phyloP scores from a whole-genome alignment of 148 eudicot genomes.

The Bassia scoparia region DNA sequence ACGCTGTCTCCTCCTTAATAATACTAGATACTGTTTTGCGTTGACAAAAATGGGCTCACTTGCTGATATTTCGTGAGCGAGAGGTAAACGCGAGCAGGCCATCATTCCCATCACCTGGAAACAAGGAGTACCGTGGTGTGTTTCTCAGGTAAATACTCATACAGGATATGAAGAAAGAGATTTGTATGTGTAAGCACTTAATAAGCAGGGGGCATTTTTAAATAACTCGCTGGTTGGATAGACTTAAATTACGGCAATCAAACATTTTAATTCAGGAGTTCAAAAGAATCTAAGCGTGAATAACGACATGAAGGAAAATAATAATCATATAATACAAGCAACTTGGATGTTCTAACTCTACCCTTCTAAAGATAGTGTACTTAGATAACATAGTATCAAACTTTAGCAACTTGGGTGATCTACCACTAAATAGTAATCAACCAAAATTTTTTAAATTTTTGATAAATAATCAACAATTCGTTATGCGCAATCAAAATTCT shows the following conservation, averaged over 20 bases:
- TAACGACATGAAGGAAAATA: conserved; percentile 19
- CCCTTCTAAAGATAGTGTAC: conserved; percentile 28
- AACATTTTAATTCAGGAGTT: conserved; percentile 6
- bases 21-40: conserved; percentile 74
- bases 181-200: conserved; percentile 24
- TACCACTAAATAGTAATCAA: conserved; percentile 13
- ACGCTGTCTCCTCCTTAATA: conserved; percentile 60
- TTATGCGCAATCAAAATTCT: conserved; percentile 2
- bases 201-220: conserved; percentile 15
- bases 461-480: background rate
- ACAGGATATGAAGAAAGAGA: conserved; percentile 24
- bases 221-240: conserved; percentile 20
- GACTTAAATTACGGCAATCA: conserved; percentile 15
- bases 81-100: conserved; percentile 55
- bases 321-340: conserved; percentile 15
- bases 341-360: conserved; percentile 10
- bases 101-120: conserved; percentile 44
- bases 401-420: conserved; percentile 16
- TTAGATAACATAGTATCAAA: conserved; percentile 22
- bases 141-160: conserved; percentile 28
- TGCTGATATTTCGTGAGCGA: conserved; percentile 52
- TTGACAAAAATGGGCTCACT: conserved; percentile 63
- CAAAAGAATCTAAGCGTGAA: conserved; percentile 34
- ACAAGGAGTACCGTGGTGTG: conserved; percentile 28
- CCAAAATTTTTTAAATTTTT: too few relatives aligned